Conservation (phyloP, 257 asterid species). For the Dorcoceras hygrometricum region DNA sequence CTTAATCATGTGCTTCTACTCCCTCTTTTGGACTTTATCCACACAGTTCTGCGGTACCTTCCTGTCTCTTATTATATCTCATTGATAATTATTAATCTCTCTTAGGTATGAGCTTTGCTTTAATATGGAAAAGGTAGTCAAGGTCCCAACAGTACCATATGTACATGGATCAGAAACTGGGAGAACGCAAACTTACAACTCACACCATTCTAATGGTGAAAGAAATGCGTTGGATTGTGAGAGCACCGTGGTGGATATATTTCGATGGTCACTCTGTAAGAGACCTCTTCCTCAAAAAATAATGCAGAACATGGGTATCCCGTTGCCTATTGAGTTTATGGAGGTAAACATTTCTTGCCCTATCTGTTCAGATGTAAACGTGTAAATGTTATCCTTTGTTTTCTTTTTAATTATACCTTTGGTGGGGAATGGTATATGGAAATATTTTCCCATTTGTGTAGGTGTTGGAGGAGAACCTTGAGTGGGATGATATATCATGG, state of each 20-base stretch:
- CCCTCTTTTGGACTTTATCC: neutral
- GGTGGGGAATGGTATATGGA: neutral
- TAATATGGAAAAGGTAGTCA: conserved; percentile 67
- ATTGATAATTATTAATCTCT: neutral
- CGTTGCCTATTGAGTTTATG: conserved; percentile 71
- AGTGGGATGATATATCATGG: conserved; percentile 94
- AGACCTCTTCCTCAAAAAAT: conserved; percentile 63
- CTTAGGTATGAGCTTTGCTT: conserved; percentile 92
- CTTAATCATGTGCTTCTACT: neutral
- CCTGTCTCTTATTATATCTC: neutral
- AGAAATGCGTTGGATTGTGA: conserved; percentile 57
- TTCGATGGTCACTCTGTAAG: conserved; percentile 85
- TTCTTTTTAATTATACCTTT: neutral
- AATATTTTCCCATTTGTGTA: conserved; percentile 22
- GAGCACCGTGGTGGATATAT: conserved; percentile 53
- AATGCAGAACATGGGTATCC: conserved; percentile 74
- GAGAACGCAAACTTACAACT: conserved; percentile 41
- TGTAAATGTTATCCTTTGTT: neutral
- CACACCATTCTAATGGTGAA: conserved; percentile 52
- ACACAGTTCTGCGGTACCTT: neutral
- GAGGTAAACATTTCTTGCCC: conserved; percentile 51
- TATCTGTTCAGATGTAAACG: neutral
- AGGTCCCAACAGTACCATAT: conserved; percentile 42
- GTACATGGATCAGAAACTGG: conserved; percentile 57
- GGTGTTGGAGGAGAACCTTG: conserved; percentile 84